Conservation (phyloP, 305 asterid genomes). For the Fraxinus nigra region DNA sequence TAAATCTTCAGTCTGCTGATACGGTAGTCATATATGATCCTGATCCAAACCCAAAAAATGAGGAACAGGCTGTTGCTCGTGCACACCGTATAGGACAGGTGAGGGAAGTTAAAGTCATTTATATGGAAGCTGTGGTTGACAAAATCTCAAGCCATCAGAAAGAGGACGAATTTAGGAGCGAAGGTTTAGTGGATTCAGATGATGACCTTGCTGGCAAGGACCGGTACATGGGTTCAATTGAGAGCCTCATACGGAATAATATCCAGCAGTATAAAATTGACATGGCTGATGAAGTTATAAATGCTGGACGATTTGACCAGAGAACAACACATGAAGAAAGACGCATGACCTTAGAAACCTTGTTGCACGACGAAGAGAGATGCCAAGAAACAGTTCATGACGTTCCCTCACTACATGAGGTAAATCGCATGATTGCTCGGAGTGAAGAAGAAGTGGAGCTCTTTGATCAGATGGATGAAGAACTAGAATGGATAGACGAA, state of each 20-base stretch:
- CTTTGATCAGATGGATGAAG: slow-evolving; percentile 99
- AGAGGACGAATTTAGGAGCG: slow-evolving; percentile 83
- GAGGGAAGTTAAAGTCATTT: slow-evolving; percentile 96
- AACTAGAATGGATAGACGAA: slow-evolving; percentile 88
- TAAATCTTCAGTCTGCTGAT: slow-evolving; percentile 97
- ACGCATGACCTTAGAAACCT: slow-evolving; percentile 85
- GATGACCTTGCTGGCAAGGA: slow-evolving; percentile 98
- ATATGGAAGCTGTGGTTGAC: slow-evolving; percentile 98
- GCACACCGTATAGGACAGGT: slow-evolving; percentile 99
- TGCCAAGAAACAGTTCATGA: slow-evolving; percentile 98
- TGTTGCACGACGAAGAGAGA: slow-evolving; percentile 97
- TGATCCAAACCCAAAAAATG: slow-evolving; percentile 99
- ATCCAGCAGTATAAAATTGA: slow-evolving; percentile 99
- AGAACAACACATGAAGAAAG: slow-evolving; percentile 99
- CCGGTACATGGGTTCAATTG: slow-evolving; percentile 93
- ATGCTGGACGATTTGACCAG: slow-evolving; percentile 99
- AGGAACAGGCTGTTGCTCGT: slow-evolving; percentile 99
- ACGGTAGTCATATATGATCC: slow-evolving; percentile 99
- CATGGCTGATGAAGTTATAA: slow-evolving; percentile 99
- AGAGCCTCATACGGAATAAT: slow-evolving; percentile 91
- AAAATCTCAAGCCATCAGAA: slow-evolving; percentile 88
- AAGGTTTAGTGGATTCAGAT: slow-evolving; percentile 83
- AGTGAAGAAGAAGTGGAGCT: slow-evolving; percentile 92
- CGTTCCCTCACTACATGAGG: slow-evolving; percentile 95
- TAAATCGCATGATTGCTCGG: slow-evolving; percentile 99